Evolutionary conservation across 768 basidiomycete species (phyloP), one percentile per base, ranked within the genome.

Genomic region (Flagelloscypha sp.): DNA sequence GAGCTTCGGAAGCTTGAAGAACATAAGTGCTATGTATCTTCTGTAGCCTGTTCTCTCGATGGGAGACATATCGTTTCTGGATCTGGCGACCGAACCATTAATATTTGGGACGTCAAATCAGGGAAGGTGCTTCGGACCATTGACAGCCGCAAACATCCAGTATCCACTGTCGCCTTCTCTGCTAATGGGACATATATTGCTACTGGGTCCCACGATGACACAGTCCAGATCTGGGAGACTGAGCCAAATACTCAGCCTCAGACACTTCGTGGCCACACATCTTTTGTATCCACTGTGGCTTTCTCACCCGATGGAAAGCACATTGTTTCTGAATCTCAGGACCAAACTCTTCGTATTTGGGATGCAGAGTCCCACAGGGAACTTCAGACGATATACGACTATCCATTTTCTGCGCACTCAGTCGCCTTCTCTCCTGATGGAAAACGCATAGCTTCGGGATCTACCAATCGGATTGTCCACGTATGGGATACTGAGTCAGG

Each of bases 81-180:
- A 3, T 43, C 33, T 19, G 11, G 21, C 59, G 28, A 32, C 52
- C 83, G 84, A 66, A 88, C 84, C 32, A 53, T 93, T 42, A 87
- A 89, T 56, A 76, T 81, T 41, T 92, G 89, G 86, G 86, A 90
- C 52, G 70, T 89, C n/a, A n/a, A n/a, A n/a, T n/a, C n/a, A n/a
- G n/a, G n/a, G n/a, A n/a, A n/a, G n/a, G n/a, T n/a, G n/a, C n/a
- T n/a, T n/a, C n/a, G n/a, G n/a, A n/a, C n/a, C n/a, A n/a, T n/a
- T n/a, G n/a, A n/a, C n/a, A n/a, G n/a, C n/a, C n/a, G n/a, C n/a
- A n/a, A n/a, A n/a, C n/a, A n/a, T n/a, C n/a, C n/a, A n/a, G n/a
- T n/a, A n/a, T n/a, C n/a, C n/a, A 41, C 47, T 17, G 42, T 50
- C 19, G 27, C 37, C 4, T 43, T 45, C 30, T 50, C 49, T 13